These are phyloP conservation scores for Pterocarpus santalinus DNA, from an alignment of 306 rosid genomes.

Conservation along the genomic window DNA sequence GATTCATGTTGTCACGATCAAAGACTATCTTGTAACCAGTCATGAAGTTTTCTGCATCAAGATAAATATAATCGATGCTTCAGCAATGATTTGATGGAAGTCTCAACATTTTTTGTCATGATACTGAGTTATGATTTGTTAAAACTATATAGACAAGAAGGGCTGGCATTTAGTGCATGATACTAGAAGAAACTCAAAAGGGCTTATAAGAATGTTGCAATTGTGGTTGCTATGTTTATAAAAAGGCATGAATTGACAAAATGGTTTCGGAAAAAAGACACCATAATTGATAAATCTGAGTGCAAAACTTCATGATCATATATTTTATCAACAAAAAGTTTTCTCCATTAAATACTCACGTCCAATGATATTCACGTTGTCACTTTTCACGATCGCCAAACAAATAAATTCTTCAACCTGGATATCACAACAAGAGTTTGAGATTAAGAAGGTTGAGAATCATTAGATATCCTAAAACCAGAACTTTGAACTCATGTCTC, in stretches of 20 bases:
- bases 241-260: constrained; percentile 21
- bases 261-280: constrained; percentile 4
- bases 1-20: constrained; percentile 77
- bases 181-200: not conserved
- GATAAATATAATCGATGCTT: constrained; percentile 20
- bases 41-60: constrained; percentile 92
- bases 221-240: not conserved
- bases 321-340: constrained; percentile 11
- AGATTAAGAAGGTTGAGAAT: constrained; percentile 39
- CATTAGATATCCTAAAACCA: constrained; percentile 18
- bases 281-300: constrained; percentile 19
- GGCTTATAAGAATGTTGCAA: not conserved
- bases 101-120: not conserved
- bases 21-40: constrained; percentile 81
- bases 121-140: constrained; percentile 2
- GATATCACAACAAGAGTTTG: constrained; percentile 33
- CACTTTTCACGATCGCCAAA: constrained; percentile 67
- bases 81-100: not conserved
- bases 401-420: constrained; percentile 57
- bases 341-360: constrained; percentile 66
- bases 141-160: no score
- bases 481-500: not conserved
- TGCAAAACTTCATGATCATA: constrained; percentile 31
- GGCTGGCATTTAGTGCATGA: no score
- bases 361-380: constrained; percentile 74